phyloP scores from a whole-genome alignment of 2,329 filamentous ascomycete species.

The Trematosphaeria pertusa region DNA sequence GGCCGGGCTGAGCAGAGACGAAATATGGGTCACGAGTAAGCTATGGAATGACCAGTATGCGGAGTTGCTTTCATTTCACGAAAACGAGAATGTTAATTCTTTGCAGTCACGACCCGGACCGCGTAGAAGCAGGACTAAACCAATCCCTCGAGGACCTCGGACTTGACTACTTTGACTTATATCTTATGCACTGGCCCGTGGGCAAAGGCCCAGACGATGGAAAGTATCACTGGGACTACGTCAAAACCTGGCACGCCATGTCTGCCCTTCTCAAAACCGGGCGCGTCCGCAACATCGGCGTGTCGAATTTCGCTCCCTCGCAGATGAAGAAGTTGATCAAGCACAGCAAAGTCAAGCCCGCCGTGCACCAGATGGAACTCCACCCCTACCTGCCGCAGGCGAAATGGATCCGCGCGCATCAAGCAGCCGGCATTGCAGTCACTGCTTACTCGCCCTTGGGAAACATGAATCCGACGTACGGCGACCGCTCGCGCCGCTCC shows the following conservation, averaged over 20 bases:
- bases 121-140: conserved; percentile 69
- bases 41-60: conserved; percentile 51
- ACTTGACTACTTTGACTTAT: conserved; percentile 87
- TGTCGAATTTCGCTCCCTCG: conserved; percentile 24
- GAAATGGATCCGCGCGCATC: conserved; percentile 14
- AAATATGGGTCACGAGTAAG: conserved; percentile 67
- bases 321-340: conserved; percentile 60
- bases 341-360: conserved; percentile 34
- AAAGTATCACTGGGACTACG: conserved; percentile 20
- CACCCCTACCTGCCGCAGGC: conserved; percentile 20
- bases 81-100: not conserved
- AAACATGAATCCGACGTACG: conserved; percentile 23
- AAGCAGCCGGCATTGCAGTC: conserved; percentile 18
- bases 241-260: conserved; percentile 37
- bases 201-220: conserved; percentile 62
- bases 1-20: conserved; percentile 39
- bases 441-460: conserved; percentile 23
- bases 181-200: conserved; percentile 62
- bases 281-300: conserved; percentile 19
- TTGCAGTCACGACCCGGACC: conserved; percentile 14
- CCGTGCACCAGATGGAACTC: conserved; percentile 25
- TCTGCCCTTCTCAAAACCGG: conserved; percentile 36
- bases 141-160: conserved; percentile 75
- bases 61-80: not conserved
- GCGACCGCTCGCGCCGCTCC: conserved; percentile 13